Evolutionary conservation across 805 yeast genomes (phyloP), one percentile per base, ranked within the genome.

Genomic region (Maudiozyma barnettii): DNA sequence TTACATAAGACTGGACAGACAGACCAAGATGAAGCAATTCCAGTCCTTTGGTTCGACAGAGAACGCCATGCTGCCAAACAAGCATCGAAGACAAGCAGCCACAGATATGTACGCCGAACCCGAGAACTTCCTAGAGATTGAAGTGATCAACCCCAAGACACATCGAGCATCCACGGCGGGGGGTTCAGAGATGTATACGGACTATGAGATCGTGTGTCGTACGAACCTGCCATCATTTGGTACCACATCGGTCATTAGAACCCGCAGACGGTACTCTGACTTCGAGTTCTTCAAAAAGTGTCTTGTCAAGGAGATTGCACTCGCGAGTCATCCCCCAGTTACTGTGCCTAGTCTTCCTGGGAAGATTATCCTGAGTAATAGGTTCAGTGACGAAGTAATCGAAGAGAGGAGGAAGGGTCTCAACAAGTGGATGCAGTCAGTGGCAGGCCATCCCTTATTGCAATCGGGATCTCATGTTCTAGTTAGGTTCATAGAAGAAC

Each of bases 81-180:
- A 52, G 18, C 63, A 61, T 41, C 52, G 49, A 33, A 75, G 72
- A 50, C 91, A 84, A 63, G 74, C 87, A 3, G 82, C 81, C 63
- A 84, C 79, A 52, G 95, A 88, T 57, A 75, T 85, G 39, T 93
- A 93, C 60, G 96, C 95, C 0, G 95, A 85, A 57, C 98, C 97
- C 0, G 98, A 93, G 65, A 87, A 88, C 67, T 87, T 89, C 59
- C 74, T 91, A 38, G 99, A 91, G 66, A 81, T 93, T 33, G 97
- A 90, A 64, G 95, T 89, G 49, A 50, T 71, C 47, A 53, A 59
- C 41, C 66, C 68, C 1, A 56, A 48, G 43, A 62, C 65, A 5
- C 49, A 57, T 53, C 69, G 56, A 46, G 22, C 14, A 2, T 3
- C 12, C 2, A 16, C 14, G 5, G 18, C 21, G 5, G 19, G 20